phyloP scores from a whole-genome alignment of 2,329 filamentous ascomycete species.

The Clarireedia paspali region DNA sequence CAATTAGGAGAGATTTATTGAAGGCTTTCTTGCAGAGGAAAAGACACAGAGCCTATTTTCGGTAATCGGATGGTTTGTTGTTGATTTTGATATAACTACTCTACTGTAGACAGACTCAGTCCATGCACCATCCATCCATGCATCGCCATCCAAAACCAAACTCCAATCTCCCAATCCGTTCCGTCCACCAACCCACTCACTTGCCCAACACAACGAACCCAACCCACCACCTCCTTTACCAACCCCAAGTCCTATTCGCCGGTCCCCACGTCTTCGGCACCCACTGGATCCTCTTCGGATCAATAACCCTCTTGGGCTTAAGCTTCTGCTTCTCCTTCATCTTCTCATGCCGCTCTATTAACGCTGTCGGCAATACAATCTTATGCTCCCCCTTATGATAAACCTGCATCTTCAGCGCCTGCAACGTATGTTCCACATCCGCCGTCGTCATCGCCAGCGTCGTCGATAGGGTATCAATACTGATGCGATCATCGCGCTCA shows the following conservation, averaged over 20 bases:
- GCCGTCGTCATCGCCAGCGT: conserved; percentile 91
- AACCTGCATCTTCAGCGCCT: conserved; percentile 88
- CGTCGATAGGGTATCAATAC: conserved; percentile 76
- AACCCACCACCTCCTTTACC: conserved; percentile 44
- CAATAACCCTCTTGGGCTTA: conserved; percentile 71
- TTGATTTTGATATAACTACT: no score
- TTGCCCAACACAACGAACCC: neutral
- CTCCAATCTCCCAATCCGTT: neutral
- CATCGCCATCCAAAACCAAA: neutral
- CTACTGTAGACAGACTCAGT: no score
- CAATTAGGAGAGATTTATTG: no score
- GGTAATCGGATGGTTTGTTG: no score
- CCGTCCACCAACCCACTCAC: neutral
- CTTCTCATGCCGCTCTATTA: conserved; percentile 56
- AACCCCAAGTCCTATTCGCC: conserved; percentile 87
- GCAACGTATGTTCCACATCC: conserved; percentile 90
- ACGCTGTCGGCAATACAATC: conserved; percentile 80
- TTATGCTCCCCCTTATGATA: conserved; percentile 97
- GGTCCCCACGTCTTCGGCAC: conserved; percentile 94
- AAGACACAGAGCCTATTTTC: no score
- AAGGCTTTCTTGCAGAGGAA: no score
- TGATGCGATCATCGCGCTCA: conserved; percentile 62
- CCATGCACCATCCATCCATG: neutral
- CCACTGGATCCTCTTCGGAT: conserved; percentile 77
- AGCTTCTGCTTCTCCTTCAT: conserved; percentile 72